Evolutionary conservation across 768 basidiomycete species (phyloP).

Genomic region (Boletales sp.): DNA sequence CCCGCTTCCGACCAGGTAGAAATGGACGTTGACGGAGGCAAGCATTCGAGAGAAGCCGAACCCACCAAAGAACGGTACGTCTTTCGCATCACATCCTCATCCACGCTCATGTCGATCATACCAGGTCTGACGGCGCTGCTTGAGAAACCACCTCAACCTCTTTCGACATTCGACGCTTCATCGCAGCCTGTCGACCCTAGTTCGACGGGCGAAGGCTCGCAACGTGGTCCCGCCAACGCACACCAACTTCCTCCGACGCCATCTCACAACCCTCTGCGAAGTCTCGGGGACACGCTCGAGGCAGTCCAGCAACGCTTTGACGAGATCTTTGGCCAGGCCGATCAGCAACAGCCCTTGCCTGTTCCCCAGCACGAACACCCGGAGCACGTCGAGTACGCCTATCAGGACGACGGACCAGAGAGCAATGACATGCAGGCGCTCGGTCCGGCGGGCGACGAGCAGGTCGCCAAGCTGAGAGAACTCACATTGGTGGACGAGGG

Average conservation of each 20-base stretch:
- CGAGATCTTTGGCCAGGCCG: constrained; percentile 59
- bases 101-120: background rate
- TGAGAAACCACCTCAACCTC: constrained; percentile 8
- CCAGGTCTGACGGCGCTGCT: constrained; percentile 11
- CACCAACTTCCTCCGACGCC: constrained; percentile 35
- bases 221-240: constrained; percentile 42
- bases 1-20: constrained; percentile 13
- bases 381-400: constrained; percentile 65
- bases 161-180: constrained; percentile 2
- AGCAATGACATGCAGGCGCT: constrained; percentile 83
- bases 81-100: background rate
- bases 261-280: constrained; percentile 60
- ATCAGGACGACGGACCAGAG: constrained; percentile 58
- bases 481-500: constrained; percentile 72
- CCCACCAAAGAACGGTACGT: constrained; percentile 14
- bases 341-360: constrained; percentile 30
- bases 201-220: constrained; percentile 39
- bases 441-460: constrained; percentile 81
- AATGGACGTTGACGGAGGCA: constrained; percentile 9
- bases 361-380: constrained; percentile 36
- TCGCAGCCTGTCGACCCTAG: constrained; percentile 26
- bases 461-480: constrained; percentile 76
- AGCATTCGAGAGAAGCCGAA: constrained; percentile 25
- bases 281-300: constrained; percentile 77
- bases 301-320: constrained; percentile 83